A percentile compares a stretch with the other conserved stretches of the same genome.
Evolutionary conservation across 2,329 filamentous ascomycete genomes (phyloP).

Genomic region (Podosphaera xanthii): DNA sequence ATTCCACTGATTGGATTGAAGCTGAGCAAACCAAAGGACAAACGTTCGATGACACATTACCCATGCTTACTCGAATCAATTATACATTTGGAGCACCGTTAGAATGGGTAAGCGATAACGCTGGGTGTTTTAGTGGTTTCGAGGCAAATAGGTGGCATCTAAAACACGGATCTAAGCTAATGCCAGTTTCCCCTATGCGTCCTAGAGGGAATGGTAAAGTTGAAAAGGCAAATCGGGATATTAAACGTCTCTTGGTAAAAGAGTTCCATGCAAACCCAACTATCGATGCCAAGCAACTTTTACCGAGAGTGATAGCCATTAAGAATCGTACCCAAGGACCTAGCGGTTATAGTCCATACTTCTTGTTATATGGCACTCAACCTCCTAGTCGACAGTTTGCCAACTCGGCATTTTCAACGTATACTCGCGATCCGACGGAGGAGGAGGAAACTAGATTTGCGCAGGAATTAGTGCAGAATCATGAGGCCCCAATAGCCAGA

Average conservation of each 20-base stretch:
- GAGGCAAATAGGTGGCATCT: neutral
- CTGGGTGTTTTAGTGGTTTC: neutral
- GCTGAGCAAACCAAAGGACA: neutral
- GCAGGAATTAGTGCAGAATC: neutral
- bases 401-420: neutral
- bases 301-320: neutral
- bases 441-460: neutral
- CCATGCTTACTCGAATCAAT: neutral
- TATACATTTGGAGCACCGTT: neutral
- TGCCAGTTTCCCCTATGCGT: neutral
- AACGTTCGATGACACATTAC: neutral
- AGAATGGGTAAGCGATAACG: neutral
- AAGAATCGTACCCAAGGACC: neutral
- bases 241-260: neutral
- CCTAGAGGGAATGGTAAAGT: neutral
- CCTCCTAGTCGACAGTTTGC: neutral
- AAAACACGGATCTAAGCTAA: neutral
- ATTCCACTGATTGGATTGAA: neutral
- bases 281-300: neutral
- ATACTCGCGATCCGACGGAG: neutral
- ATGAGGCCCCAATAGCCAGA: neutral
- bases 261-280: neutral
- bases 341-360: neutral
- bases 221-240: neutral
- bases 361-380: slow-evolving; percentile 1